Conservation (phyloP, 192 early-diverging fungal genomes). For the Fimicolochytrium jonesii region DNA sequence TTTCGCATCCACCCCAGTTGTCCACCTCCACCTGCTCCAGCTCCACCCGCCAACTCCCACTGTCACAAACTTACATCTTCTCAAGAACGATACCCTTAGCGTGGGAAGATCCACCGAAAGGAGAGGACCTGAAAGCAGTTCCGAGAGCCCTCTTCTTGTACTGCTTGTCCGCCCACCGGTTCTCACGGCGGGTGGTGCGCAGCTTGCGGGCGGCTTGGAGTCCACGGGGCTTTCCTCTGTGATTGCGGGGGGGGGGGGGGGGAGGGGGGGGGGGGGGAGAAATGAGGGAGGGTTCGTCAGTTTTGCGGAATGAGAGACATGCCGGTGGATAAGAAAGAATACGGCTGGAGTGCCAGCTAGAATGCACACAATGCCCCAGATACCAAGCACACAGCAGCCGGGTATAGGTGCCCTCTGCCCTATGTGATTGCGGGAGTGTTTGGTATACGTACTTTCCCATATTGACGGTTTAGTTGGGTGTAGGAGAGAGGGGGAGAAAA, state of each 20-base stretch:
- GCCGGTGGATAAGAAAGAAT: background rate
- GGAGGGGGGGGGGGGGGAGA: background rate
- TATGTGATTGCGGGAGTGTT: no score
- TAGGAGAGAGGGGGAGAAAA: no score
- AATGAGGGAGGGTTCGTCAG: background rate
- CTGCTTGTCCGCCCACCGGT: constrained; percentile 98
- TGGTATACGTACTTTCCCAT: constrained; percentile 15
- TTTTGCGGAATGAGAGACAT: background rate
- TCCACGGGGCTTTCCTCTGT: constrained; percentile 93
- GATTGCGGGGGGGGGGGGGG: no score
- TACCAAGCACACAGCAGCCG: no score
- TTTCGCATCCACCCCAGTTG: no score
- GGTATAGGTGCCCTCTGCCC: constrained; percentile 5
- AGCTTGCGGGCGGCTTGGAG: constrained; percentile 98
- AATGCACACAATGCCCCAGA: no score
- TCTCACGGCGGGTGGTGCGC: constrained; percentile 94
- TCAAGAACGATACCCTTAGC: constrained; percentile 99
- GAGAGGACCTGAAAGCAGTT: constrained; percentile 96
- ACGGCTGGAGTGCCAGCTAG: background rate
- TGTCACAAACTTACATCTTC: constrained; percentile 98
- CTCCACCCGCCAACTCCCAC: no score
- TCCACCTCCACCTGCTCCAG: no score
- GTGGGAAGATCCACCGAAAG: constrained; percentile 99
- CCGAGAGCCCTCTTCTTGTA: constrained; percentile 99
- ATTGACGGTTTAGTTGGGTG: background rate